A percentile compares a stretch with the other conserved stretches of the same genome.
These are phyloP conservation scores for Raphidocelis subcapitata DNA, from an alignment of 139 green algal species.

Conservation along the genomic window DNA sequence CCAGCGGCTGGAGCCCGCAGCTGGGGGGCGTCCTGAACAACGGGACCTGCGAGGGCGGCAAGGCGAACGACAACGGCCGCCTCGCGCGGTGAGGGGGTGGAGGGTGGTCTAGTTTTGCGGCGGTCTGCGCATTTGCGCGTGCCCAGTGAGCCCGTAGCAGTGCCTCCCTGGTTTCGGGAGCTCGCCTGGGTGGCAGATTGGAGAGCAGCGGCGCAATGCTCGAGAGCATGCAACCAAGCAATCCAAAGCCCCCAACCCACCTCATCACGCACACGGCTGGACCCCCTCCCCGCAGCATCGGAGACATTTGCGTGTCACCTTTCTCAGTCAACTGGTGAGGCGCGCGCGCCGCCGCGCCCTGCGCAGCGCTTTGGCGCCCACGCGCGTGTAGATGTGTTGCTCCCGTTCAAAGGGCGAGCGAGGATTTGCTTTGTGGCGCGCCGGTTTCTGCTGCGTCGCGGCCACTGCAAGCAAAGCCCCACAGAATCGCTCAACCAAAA, in stretches of 20 bases:
- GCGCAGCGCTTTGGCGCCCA: no score
- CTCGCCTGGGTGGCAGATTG: neutral
- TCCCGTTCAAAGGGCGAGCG: no score
- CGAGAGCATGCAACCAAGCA: no score
- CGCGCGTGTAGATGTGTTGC: no score
- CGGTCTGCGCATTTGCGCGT: neutral
- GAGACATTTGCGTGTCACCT: constrained; percentile 51
- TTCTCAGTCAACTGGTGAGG: constrained; percentile 52
- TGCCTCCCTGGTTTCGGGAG: no score
- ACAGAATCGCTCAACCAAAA: no score
- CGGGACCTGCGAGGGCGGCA: constrained; percentile 7
- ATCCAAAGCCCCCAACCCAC: no score
- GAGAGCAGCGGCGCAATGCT: no score
- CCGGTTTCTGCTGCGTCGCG: no score
- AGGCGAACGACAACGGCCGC: constrained; percentile 31
- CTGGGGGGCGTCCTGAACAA: constrained; percentile 28
- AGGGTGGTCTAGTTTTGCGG: neutral
- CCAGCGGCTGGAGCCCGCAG: constrained; percentile 54
- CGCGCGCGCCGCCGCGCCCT: no score
- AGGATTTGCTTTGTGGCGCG: no score
- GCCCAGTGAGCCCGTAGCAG: neutral
- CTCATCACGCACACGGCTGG: neutral
- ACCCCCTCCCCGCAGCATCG: constrained; percentile 21
- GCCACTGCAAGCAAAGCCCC: no score
- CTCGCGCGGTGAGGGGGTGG: constrained; percentile 28